Conservation (phyloP, 2,329 filamentous ascomycete genomes). For the Parastagonospora nodorum region DNA sequence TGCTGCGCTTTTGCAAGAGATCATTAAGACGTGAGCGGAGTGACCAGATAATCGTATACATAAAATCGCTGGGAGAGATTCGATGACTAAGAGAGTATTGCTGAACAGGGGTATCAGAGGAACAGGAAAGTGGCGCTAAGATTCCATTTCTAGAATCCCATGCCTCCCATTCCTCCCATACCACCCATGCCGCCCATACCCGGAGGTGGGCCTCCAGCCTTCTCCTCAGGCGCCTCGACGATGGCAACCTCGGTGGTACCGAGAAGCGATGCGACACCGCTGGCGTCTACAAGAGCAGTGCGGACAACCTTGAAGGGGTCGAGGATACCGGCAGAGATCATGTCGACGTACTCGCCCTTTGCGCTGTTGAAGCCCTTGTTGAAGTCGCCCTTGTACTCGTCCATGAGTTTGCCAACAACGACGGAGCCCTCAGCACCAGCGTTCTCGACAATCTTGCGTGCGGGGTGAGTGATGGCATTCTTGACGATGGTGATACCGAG, state of each 20-base stretch:
- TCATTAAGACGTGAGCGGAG: slow-evolving; percentile 44
- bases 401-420: slow-evolving; percentile 95
- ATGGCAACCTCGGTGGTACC: slow-evolving; percentile 98
- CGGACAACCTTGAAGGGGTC: slow-evolving; percentile 99
- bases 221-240: slow-evolving; percentile 93
- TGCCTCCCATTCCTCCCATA: slow-evolving; percentile 53
- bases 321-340: slow-evolving; percentile 95
- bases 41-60: slow-evolving; percentile 42
- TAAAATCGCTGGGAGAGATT: slow-evolving; percentile 37
- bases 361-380: slow-evolving; percentile 97
- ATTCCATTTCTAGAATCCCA: slow-evolving; percentile 59
- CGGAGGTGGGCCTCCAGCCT: slow-evolving; percentile 60
- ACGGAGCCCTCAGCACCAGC: slow-evolving; percentile 95
- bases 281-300: slow-evolving; percentile 91
- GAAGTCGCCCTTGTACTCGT: slow-evolving; percentile 90
- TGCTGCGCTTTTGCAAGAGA: slow-evolving; percentile 43
- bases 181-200: slow-evolving; percentile 63
- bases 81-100: slow-evolving; percentile 42
- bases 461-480: slow-evolving; percentile 95
- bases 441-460: slow-evolving; percentile 96
- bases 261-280: slow-evolving; percentile 93
- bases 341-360: slow-evolving; percentile 98
- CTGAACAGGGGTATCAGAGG: slow-evolving; percentile 35
- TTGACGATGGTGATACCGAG: slow-evolving; percentile 97
- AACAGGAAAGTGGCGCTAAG: slow-evolving; percentile 30